Base-by-base conservation (phyloP, 192 early-diverging fungal genomes). In the Umbelopsis sp. region DNA sequence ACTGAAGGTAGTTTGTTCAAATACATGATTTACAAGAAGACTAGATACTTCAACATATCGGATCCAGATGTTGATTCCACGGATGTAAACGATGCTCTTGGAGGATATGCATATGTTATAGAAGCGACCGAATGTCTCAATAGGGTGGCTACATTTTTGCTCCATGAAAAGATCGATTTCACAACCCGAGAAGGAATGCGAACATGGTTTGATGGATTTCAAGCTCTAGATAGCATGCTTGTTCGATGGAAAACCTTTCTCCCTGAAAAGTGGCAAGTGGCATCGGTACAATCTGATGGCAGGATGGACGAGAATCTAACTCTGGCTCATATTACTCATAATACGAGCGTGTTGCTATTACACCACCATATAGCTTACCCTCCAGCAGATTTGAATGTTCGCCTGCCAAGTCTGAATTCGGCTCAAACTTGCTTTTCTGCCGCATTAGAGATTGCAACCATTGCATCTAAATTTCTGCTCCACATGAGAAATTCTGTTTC, bases 161-260 rank as follows among this genome's bases (percentile, higher is more conserved):
- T 67, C 5, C 66, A 21, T 20, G 66, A 67, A n/a, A 44, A 44
- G n/a, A 25, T 47, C 16, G 22, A 67, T 47, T 67, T 67, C 14
- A 45, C 41, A 9, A 47, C 66, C 2, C 26, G 43, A 29, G 66
- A 67, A 34, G 43, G 66, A 0, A 38, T 67, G 9, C 66, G 66
- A 17, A 20, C 29, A 12, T 67, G 66, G 66, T 67, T 67, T 34
- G 66, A 67, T 21, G 66, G 43, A 11, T 67, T 67, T 43, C 66
- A 67, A 67, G 66, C 43, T 22, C 66, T 67, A 2, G 66, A 67
- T 44, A 34, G 29, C 12, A 67, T 67, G 66, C 41, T 67, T 1
- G 66, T 67, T 44, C 66, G 66, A 1, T 67, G 66, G 66, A 67
- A 67, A 47, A 67, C 66, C 16, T 67, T 67, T 21, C 41, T 67